These are phyloP conservation scores for Neonectria coccinea DNA, from an alignment of 2,329 filamentous ascomycete genomes.

Conservation along the genomic window DNA sequence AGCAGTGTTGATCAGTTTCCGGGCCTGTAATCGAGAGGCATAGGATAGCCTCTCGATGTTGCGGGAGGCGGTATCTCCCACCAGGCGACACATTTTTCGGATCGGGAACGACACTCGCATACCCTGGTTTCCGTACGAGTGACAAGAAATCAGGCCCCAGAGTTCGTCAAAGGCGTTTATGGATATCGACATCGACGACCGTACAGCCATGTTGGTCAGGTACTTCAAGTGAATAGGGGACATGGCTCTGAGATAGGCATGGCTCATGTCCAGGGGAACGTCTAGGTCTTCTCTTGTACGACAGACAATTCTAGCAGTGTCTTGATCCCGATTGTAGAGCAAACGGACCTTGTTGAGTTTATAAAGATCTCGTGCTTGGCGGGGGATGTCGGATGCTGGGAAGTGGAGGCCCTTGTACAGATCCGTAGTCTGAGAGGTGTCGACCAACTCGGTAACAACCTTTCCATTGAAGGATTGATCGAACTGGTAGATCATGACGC, in stretches of 20 bases:
- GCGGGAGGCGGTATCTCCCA: constrained; percentile 86
- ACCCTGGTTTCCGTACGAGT: constrained; percentile 79
- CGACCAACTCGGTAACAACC: constrained; percentile 88
- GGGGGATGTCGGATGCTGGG: constrained; percentile 87
- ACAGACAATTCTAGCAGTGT: constrained; percentile 85
- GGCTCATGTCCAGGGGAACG: constrained; percentile 82
- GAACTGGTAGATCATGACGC: constrained; percentile 94
- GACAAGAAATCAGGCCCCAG: constrained; percentile 90
- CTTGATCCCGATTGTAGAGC: constrained; percentile 84
- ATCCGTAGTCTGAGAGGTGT: constrained; percentile 82
- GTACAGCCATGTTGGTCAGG: constrained; percentile 86
- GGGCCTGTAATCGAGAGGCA: constrained; percentile 83
- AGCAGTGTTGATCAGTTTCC: constrained; percentile 88
- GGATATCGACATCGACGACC: constrained; percentile 95
- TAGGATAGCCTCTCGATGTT: constrained; percentile 92
- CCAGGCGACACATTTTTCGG: constrained; percentile 88
- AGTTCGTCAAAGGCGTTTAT: constrained; percentile 87
- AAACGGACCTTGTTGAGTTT: constrained; percentile 90
- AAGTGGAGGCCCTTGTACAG: constrained; percentile 90
- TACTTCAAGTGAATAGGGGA: constrained; percentile 93
- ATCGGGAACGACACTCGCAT: constrained; percentile 95
- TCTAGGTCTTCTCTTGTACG: constrained; percentile 79
- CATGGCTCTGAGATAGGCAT: constrained; percentile 88
- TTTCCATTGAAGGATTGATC: constrained; percentile 85
- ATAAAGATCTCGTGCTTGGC: constrained; percentile 88